Base-by-base conservation (phyloP, 2,329 filamentous ascomycete species). In the Ilyonectria destructans region DNA sequence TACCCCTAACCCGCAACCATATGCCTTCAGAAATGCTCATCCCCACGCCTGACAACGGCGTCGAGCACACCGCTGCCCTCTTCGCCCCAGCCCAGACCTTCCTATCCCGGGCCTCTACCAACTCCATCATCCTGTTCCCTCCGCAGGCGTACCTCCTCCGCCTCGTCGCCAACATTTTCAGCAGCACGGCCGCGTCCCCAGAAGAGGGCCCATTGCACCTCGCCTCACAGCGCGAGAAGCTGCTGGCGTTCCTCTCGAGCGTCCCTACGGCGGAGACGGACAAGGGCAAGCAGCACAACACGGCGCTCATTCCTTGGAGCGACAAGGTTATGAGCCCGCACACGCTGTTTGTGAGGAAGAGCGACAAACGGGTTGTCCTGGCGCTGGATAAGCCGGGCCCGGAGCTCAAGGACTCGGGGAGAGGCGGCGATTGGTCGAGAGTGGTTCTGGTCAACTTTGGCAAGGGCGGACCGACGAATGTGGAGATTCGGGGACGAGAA, bases 41-140 rank as follows among this genome's bases (percentile, higher is more conserved):
- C 55, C 92, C 92, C 33, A 87, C 89, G 2, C 92, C 95, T 2
- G 94, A 96, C 75, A 92, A 92, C 26, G 88, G 87, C 17, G 71
- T 87, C 6, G 87, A 89, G 70, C 86, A 89, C 68, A 96, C 93
- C 1, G 91, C 94, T 5, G 94, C 96, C 0, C 86, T 88, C 33
- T 98, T 97, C 78, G 89, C 94, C 46, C 86, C 90, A 2, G 89
- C 93, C 0, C 81, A 85, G 4, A 85, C 86, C 21, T 98, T 95
- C 92, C 84, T 97, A 21, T 80, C 83, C 6, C 86, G 88, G 57
- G 92, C 93, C 4, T 82, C 85, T 2, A 79, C 79, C 3, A 91
- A 90, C 31, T 86, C 93, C 45, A 90, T 98, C 68, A 93, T 97
- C 65, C 83, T 99, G 6, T 98, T 97, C 77, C 96, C 96, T 4